phyloP scores from a whole-genome alignment of 2,329 filamentous ascomycete genomes.

The Fusarium sp. region DNA sequence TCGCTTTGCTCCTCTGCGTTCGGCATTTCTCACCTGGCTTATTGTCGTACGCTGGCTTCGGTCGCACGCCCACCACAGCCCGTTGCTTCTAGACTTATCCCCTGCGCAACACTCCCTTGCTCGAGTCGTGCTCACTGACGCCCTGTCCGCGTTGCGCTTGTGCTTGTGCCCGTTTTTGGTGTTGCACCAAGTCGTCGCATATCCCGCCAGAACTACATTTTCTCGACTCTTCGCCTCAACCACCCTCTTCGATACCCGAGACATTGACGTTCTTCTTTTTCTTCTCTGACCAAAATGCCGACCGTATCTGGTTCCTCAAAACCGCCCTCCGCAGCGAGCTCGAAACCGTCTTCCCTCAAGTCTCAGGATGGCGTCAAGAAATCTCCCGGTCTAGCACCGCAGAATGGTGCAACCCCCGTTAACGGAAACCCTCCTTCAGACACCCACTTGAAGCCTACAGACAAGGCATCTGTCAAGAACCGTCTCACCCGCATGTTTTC shows the following conservation, averaged over 20 bases:
- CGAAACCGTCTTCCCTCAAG: slow-evolving; percentile 65
- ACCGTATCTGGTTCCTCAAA: slow-evolving; percentile 52
- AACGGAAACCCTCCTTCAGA: slow-evolving; percentile 48
- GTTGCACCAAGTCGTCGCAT: slow-evolving; percentile 38
- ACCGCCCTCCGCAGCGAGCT: slow-evolving; percentile 61
- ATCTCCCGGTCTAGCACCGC: slow-evolving; percentile 59
- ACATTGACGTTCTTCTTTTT: slow-evolving; percentile 21
- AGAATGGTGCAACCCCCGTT: slow-evolving; percentile 55
- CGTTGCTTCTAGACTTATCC: slow-evolving; percentile 39
- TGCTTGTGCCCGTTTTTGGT: slow-evolving; percentile 25
- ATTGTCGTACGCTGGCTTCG: slow-evolving; percentile 39
- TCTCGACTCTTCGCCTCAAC: slow-evolving; percentile 11
- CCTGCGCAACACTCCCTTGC: slow-evolving; percentile 41
- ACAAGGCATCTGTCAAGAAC: slow-evolving; percentile 75
- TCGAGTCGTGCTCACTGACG: slow-evolving; percentile 42
- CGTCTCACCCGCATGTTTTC: slow-evolving; percentile 76
- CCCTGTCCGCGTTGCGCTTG: slow-evolving; percentile 29
- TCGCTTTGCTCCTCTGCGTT: slow-evolving; percentile 17
- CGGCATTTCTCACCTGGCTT: slow-evolving; percentile 40
- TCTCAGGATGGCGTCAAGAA: slow-evolving; percentile 61
- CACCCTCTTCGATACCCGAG: slow-evolving; percentile 22
- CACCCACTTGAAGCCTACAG: slow-evolving; percentile 52
- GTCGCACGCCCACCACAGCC: slow-evolving; percentile 34
- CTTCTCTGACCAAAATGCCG: slow-evolving; percentile 52
- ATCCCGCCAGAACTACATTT: slow-evolving; percentile 25